phyloP scores from a whole-genome alignment of 1,284 basidiomycete species.

The Athelia sp. region DNA sequence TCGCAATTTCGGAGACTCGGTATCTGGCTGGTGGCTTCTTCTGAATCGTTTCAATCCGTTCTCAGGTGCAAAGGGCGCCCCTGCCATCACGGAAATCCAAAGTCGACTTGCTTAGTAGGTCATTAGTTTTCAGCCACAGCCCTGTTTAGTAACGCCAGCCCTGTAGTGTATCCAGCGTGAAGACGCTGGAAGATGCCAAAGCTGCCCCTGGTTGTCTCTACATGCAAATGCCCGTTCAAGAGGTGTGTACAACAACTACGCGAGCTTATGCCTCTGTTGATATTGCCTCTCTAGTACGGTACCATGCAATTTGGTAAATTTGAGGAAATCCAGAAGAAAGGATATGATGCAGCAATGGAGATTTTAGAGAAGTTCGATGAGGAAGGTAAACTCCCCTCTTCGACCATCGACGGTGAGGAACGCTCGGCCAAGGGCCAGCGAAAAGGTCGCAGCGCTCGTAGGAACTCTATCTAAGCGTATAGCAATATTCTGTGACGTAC shows the following conservation, averaged over 20 bases:
- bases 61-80: constrained; percentile 74
- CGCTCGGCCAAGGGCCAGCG: constrained; percentile 42
- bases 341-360: constrained; percentile 73
- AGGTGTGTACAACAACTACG: constrained; percentile 37
- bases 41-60: constrained; percentile 93
- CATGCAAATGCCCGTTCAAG: constrained; percentile 92
- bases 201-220: constrained; percentile 85
- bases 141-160: constrained; percentile 6
- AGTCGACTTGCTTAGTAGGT: constrained; percentile 91
- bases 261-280: constrained; percentile 10
- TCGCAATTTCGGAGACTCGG: constrained; percentile 89
- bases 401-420: constrained; percentile 55
- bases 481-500: no score
- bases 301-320: constrained; percentile 79
- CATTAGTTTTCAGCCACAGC: constrained; percentile 2
- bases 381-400: constrained; percentile 75
- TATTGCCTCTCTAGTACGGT: constrained; percentile 49
- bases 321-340: constrained; percentile 81
- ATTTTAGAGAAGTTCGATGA: constrained; percentile 78
- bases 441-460: constrained; percentile 69
- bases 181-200: constrained; percentile 93
- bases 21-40: constrained; percentile 97
- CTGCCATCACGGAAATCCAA: constrained; percentile 95
- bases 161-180: constrained; percentile 88
- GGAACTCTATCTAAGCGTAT: constrained; percentile 62